Base-by-base conservation (phyloP, 768 basidiomycete species). In the Amanita polypyramis region DNA sequence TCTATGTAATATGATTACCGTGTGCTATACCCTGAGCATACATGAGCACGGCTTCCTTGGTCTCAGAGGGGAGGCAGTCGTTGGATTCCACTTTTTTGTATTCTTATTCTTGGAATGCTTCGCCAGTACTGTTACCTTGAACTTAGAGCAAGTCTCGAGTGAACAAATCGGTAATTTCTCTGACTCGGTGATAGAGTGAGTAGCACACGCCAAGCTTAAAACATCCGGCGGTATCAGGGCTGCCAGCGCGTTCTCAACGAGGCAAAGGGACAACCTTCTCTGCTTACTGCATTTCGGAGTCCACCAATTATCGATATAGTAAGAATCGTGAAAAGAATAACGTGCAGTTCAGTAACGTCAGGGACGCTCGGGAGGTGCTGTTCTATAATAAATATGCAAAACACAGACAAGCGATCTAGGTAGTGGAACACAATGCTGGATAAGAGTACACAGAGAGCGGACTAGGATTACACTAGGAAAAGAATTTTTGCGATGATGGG, bases 1-100 rank as follows among this genome's bases (percentile, higher is more conserved):
- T 91, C 88, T 53, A 76, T 89, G 78, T 89, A 76, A 74, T 61
- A 55, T 51, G 53, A 55, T 54, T 54, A 55, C 55, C 53, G 59
- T 60, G 55, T 47, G 38, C 30, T 36, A 44, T 43, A 49, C 43
- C 20, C 41, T 12, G n/a, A 40, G 34, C 34, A 43, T 29, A 47
- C 43, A 30, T 15, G 27, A 36, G 36, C 15, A 39, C 25, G 25
- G 36, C 15, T 33, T 32, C 32, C 23, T 29, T 30, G 17, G 7
- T 17, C 35, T 37, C 25, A 6, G 15, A 21, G 9, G 15, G 17
- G 23, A 29, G 25, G 8, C 14, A 36, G 21, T 23, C 34, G 34
- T 49, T 36, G 29, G 17, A 30, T 23, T n/a, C 12, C 38, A 15
- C 29, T 32, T 41, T n/a, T 48, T 48, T 51, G 36, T 45, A 45